Percentiles rank a stretch among this genome's conserved stretches.
Conservation (phyloP, 805 yeast species). For the Starmerella davenportii region DNA sequence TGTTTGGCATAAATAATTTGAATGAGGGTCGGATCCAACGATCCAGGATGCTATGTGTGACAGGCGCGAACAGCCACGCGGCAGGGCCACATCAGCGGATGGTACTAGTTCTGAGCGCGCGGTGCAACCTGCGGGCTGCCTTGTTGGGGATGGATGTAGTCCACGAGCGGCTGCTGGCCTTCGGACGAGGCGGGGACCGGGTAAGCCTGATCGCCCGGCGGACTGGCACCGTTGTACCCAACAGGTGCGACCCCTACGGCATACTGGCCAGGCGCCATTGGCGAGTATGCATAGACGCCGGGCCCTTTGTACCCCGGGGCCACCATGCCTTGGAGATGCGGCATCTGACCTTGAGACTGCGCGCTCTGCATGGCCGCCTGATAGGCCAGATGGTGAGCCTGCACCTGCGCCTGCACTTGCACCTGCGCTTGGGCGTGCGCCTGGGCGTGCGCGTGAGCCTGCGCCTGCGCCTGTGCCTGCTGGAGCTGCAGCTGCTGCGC, state of each 20-base stretch:
- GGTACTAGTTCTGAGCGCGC: not conserved
- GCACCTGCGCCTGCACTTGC: conserved; percentile 8
- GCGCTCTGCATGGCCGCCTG: conserved; percentile 1
- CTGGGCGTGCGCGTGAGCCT: conserved; percentile 3
- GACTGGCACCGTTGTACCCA: not conserved
- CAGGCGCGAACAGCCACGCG: no score
- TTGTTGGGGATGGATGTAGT: not conserved
- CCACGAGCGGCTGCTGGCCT: not conserved
- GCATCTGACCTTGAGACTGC: conserved; percentile 9
- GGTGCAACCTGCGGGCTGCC: not conserved
- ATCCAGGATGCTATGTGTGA: no score
- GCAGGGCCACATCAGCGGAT: no score
- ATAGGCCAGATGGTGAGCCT: conserved; percentile 3
- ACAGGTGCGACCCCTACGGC: not conserved
- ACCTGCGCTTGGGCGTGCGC: conserved; percentile 8
- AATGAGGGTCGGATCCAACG: no score
- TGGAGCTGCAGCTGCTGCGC: not conserved
- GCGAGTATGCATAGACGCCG: not conserved
- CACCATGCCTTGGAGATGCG: conserved; percentile 8
- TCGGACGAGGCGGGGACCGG: not conserved
- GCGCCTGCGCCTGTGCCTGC: conserved; percentile 1
- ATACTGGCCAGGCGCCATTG: not conserved
- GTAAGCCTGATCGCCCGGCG: not conserved
- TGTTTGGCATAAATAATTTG: no score
- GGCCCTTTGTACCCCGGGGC: conserved; percentile 1